Conservation (phyloP, 2,329 filamentous ascomycete species). For the Aspergillus nomiae region DNA sequence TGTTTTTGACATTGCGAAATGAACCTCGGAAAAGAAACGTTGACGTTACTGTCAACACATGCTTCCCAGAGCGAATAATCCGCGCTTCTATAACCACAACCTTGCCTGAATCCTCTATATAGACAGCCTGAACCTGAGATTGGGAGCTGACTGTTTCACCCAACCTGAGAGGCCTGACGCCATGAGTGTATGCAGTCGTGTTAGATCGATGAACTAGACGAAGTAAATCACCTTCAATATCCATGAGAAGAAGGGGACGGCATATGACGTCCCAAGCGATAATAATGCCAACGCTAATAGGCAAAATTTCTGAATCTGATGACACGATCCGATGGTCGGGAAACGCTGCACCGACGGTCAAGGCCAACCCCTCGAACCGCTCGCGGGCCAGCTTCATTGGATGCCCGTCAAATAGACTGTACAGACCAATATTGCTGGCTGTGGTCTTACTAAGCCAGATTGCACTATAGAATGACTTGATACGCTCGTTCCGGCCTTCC, state of each 20-base stretch:
- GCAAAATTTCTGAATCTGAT: constrained; percentile 9
- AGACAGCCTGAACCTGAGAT: constrained; percentile 15
- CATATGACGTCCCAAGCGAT: constrained; percentile 21
- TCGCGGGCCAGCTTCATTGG: constrained; percentile 17
- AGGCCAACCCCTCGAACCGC: constrained; percentile 67
- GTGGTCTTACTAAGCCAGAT: constrained; percentile 88
- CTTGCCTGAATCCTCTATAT: constrained; percentile 15
- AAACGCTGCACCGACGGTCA: constrained; percentile 14
- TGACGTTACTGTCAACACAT: constrained; percentile 18
- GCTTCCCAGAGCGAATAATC: constrained; percentile 12
- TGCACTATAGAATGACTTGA: constrained; percentile 97
- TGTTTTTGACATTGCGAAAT: not conserved
- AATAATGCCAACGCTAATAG: constrained; percentile 16
- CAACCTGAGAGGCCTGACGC: constrained; percentile 8
- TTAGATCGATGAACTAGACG: constrained; percentile 21
- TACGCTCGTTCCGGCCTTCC: constrained; percentile 87
- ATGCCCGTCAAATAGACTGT: constrained; percentile 76
- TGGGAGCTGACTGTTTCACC: constrained; percentile 17
- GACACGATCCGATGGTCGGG: constrained; percentile 11
- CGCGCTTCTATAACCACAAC: constrained; percentile 14
- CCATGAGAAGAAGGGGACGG: constrained; percentile 10
- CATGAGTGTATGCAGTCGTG: constrained; percentile 13
- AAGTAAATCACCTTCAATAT: constrained; percentile 18
- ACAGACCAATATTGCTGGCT: constrained; percentile 69
- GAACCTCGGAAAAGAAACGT: constrained; percentile 17